Base-by-base conservation (phyloP, 371 early-diverging fungal species). In the Mucor plumbeus region DNA sequence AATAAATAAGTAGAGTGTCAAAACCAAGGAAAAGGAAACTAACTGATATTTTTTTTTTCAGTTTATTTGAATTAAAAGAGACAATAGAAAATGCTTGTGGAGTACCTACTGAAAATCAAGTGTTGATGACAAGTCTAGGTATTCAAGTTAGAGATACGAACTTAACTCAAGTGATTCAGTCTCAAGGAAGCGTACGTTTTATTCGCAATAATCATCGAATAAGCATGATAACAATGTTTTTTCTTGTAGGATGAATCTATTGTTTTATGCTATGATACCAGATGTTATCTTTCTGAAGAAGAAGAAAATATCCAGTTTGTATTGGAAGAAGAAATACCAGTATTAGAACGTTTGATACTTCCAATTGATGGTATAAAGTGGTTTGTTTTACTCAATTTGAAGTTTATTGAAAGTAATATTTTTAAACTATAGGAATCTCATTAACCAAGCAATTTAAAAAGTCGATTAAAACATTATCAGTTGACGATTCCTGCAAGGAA, bases 71-170 rank as follows among this genome's bases (percentile, higher is more conserved):
- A 26, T 72, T 88, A 17, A 83, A 85, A 55, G 65, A 71, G 41
- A 77, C 76, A 17, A 68, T 88, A 50, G 85, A 87, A 63, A 70
- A 73, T 62, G 69, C 68, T 54, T 81, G 83, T 17, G 84, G 82
- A 40, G 80, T 88, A 14, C 81, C 85, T 13, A 69, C 73, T 13
- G 69, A 71, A 41, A 76, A 75, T 48, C 89, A 88, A 72, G 87
- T 88, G 68, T 68, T 88, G 59, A 87, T 88, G 85, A 88, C 89
- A 15, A 83, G 84, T 59, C 79, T 74, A 64, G 89, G 89, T 7
- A 74, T 77, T 10, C 84, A 83, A 66, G 84, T 88, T 39, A 82
- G 79, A 69, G 73, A 76, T 53, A 78, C 79, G n/a, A 84, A 84
- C 69, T 66, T 87, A 41, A 66, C 71, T 31, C 82, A 83, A 21